These are phyloP conservation scores for Suillus luteus DNA, from an alignment of 768 basidiomycete species.

Conservation along the genomic window DNA sequence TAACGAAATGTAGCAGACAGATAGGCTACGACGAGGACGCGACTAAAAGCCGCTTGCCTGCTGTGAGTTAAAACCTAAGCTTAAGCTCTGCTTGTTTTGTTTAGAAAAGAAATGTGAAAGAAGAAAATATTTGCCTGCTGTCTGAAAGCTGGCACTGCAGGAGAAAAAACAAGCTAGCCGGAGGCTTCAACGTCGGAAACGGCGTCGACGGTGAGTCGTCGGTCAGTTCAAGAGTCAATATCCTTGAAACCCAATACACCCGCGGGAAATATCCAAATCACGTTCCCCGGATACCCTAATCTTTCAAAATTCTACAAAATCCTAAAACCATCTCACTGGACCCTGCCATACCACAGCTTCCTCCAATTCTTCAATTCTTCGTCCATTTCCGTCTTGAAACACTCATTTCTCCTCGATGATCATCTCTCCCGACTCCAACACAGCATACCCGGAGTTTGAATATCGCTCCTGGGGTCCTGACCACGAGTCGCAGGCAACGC, in stretches of 20 bases:
- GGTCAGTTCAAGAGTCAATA: conserved; percentile 32
- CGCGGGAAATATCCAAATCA: conserved; percentile 29
- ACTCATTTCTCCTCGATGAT: conserved; percentile 5
- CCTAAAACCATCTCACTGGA: neutral
- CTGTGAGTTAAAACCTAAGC: conserved; percentile 14
- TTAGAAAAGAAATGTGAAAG: conserved; percentile 19
- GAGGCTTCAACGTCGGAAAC: conserved; percentile 8
- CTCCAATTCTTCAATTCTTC: neutral
- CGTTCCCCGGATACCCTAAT: conserved; percentile 10
- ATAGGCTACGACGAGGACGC: conserved; percentile 35
- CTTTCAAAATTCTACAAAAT: neutral
- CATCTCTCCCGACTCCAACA: conserved; percentile 2
- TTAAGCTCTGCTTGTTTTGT: conserved; percentile 19
- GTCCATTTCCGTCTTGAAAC: neutral
- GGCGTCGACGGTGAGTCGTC: conserved; percentile 18
- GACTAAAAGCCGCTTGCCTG: conserved; percentile 29
- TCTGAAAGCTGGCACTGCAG: conserved; percentile 27
- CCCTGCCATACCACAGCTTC: conserved; percentile 1
- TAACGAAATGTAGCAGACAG: conserved; percentile 37
- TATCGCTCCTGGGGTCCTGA: conserved; percentile 30
- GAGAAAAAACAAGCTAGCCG: conserved; percentile 23
- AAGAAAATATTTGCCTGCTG: conserved; percentile 22
- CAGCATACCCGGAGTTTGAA: conserved; percentile 33
- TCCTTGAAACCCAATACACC: conserved; percentile 31
- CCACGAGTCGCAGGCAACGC: conserved; percentile 18